Conservation (phyloP, 2,329 filamentous ascomycete genomes). For the Penicillium oxalicum region DNA sequence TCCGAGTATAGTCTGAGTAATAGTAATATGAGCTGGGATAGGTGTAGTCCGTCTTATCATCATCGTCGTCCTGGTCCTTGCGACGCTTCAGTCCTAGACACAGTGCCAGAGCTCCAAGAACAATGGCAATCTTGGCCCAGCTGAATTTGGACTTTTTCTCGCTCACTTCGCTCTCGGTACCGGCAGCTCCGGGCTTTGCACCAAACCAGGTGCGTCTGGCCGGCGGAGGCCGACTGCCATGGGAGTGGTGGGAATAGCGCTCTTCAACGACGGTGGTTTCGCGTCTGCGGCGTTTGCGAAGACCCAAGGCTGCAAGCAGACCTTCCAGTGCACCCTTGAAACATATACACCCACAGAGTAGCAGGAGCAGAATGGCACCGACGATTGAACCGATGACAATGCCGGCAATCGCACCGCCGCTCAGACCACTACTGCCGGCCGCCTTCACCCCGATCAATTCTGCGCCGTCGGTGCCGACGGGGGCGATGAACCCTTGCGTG, state of each 20-base stretch:
- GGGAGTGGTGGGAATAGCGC: conserved; percentile 31
- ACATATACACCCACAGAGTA: conserved; percentile 42
- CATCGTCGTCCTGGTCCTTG: conserved; percentile 30
- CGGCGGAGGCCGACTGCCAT: conserved; percentile 25
- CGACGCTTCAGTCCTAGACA: conserved; percentile 43
- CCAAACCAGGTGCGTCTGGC: conserved; percentile 39
- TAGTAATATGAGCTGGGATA: conserved; percentile 40
- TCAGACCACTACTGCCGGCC: conserved; percentile 33
- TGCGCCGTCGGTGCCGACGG: conserved; percentile 40
- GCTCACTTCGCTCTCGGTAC: conserved; percentile 20
- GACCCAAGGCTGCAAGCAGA: conserved; percentile 39
- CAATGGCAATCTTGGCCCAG: conserved; percentile 38
- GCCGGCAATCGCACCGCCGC: conserved; percentile 47
- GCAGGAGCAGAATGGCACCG: conserved; percentile 40
- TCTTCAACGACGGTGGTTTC: conserved; percentile 40
- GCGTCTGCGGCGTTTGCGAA: conserved; percentile 32
- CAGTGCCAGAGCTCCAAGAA: conserved; percentile 41
- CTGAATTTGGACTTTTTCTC: conserved; percentile 36
- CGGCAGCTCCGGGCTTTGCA: conserved; percentile 27
- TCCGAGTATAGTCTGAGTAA: conserved; percentile 40
- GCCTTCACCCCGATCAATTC: conserved; percentile 31
- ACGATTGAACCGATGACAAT: conserved; percentile 47
- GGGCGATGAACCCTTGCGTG: conserved; percentile 42
- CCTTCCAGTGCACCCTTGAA: conserved; percentile 37
- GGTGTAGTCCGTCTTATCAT: conserved; percentile 37